Evolutionary conservation across 352 stramenopile genomes (phyloP).

Genomic region (Phytophthora nicotianae): DNA sequence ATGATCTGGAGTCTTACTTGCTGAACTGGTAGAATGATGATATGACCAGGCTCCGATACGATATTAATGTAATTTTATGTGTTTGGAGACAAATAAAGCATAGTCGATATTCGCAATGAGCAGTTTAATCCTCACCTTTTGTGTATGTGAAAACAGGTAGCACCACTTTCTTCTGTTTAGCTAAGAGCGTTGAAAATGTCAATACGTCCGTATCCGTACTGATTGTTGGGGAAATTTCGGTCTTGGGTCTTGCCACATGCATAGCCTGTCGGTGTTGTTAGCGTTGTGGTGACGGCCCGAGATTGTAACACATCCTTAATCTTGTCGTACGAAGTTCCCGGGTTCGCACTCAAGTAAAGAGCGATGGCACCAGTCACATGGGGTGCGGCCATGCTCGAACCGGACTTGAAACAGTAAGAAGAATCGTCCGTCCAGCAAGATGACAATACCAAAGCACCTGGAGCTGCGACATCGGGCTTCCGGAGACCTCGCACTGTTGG

Average conservation of each 20-base stretch:
- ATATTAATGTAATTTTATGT: no score
- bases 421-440: conserved; percentile 52
- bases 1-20: no score
- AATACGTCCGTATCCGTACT: conserved; percentile 56
- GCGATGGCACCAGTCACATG: conserved; percentile 65
- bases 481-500: conserved; percentile 43
- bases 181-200: conserved; percentile 43
- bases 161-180: conserved; percentile 12
- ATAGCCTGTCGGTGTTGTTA: conserved; percentile 37
- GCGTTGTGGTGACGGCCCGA: conserved; percentile 31
- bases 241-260: conserved; percentile 48
- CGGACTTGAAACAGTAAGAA: conserved; percentile 62
- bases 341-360: conserved; percentile 53
- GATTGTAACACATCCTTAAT: conserved; percentile 47
- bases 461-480: conserved; percentile 64
- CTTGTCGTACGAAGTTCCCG: conserved; percentile 42
- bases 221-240: conserved; percentile 61
- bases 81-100: no score
- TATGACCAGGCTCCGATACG: no score
- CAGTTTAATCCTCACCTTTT: no score
- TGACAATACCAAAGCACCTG: conserved; percentile 51
- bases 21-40: no score
- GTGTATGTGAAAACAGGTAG: no score
- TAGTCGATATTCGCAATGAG: no score
- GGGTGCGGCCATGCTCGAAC: conserved; percentile 69